Conservation (phyloP, 441 rosid species). For the Brassica hybrid region DNA sequence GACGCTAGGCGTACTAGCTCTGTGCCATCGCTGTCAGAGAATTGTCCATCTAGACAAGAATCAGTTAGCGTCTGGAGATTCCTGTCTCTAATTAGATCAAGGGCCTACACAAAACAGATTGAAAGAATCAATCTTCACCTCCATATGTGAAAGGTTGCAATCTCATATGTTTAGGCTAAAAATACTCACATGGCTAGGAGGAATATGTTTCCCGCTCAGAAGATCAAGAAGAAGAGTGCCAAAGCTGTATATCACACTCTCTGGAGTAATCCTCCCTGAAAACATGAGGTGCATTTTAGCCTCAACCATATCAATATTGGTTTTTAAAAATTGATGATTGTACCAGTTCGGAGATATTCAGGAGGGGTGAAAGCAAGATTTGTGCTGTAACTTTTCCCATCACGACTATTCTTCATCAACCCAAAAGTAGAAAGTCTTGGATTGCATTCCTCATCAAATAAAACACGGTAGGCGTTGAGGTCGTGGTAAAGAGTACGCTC, state of each 20-base stretch:
- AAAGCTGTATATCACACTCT: conserved; percentile 91
- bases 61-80: conserved; percentile 88
- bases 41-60: conserved; percentile 92
- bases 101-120: conserved; percentile 53
- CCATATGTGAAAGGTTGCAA: background rate
- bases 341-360: conserved; percentile 71
- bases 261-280: conserved; percentile 79
- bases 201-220: conserved; percentile 91
- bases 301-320: conserved; percentile 20
- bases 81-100: conserved; percentile 84
- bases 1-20: conserved; percentile 84
- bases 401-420: conserved; percentile 74
- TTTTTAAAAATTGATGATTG: background rate
- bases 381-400: conserved; percentile 72
- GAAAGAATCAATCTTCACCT: conserved; percentile 11
- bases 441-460: conserved; percentile 58
- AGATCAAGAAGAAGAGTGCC: conserved; percentile 91
- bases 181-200: conserved; percentile 84
- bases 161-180: background rate
- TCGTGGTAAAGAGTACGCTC: conserved; percentile 65
- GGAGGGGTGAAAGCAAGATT: conserved; percentile 80
- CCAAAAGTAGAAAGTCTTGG: too few relatives aligned
- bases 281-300: conserved; percentile 24
- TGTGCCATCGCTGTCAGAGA: conserved; percentile 78
- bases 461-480: conserved; percentile 63